Conservation (phyloP, 2,329 filamentous ascomycete species). For the Xylariaceae sp. region DNA sequence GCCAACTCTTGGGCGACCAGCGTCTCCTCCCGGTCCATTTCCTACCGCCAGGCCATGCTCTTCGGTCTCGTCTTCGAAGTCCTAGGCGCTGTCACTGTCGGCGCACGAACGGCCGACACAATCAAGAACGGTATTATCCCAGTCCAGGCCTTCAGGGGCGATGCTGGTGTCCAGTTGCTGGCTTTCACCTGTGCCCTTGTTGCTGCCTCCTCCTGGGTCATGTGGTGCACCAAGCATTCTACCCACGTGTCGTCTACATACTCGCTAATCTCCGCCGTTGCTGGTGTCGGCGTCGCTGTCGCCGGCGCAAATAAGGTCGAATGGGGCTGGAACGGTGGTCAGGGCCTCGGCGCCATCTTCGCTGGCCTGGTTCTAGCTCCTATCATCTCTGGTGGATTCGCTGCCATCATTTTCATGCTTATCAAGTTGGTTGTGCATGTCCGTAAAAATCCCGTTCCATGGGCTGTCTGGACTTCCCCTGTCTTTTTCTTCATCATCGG, state of each 20-base stretch:
- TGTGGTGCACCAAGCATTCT: conserved; percentile 73
- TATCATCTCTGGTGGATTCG: conserved; percentile 60
- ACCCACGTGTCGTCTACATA: conserved; percentile 71
- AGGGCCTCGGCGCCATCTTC: conserved; percentile 68
- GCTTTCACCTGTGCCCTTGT: conserved; percentile 62
- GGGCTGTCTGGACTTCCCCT: conserved; percentile 69
- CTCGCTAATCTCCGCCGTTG: conserved; percentile 65
- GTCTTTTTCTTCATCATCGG: conserved; percentile 74
- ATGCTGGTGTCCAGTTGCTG: conserved; percentile 64
- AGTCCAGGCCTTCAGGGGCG: conserved; percentile 50
- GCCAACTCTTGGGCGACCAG: conserved; percentile 79
- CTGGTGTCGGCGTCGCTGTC: conserved; percentile 65
- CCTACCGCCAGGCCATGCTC: conserved; percentile 65
- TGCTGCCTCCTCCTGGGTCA: conserved; percentile 67
- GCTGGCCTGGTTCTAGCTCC: conserved; percentile 69
- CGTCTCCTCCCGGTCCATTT: conserved; percentile 73
- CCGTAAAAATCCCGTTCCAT: conserved; percentile 65
- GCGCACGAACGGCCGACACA: conserved; percentile 66
- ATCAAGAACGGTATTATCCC: conserved; percentile 78
- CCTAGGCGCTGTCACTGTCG: conserved; percentile 62
- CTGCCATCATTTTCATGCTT: conserved; percentile 64
- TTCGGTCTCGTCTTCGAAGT: conserved; percentile 65
- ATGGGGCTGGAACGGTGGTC: conserved; percentile 66
- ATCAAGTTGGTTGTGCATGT: conserved; percentile 69
- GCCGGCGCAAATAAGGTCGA: conserved; percentile 58